Percentiles rank a stretch among this genome's conserved stretches.
phyloP scores from a whole-genome alignment of 1,284 basidiomycete genomes.

The Cryptococcus amylolentus region DNA sequence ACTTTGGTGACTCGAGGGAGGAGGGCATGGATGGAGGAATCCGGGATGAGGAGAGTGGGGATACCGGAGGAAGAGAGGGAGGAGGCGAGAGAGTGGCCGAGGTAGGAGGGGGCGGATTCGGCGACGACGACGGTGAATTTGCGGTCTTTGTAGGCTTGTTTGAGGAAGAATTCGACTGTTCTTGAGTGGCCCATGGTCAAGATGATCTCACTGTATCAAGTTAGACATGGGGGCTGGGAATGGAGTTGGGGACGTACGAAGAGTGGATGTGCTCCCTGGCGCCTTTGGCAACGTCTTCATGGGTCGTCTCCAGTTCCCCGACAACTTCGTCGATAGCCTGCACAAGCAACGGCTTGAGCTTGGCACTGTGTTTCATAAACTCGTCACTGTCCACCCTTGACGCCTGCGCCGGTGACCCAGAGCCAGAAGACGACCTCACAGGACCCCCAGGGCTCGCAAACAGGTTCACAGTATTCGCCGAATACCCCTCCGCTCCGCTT shows the following conservation, averaged over 20 bases:
- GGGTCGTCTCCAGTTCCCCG: constrained; percentile 92
- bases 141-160: constrained; percentile 80
- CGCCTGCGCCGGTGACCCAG: constrained; percentile 8
- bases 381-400: constrained; percentile 31
- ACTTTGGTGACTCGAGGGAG: constrained; percentile 98
- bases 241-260: constrained; percentile 61
- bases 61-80: constrained; percentile 74
- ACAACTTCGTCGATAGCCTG: constrained; percentile 90
- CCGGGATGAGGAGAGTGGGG: constrained; percentile 90
- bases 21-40: constrained; percentile 89
- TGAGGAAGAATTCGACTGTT: constrained; percentile 92
- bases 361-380: constrained; percentile 46
- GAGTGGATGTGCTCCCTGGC: constrained; percentile 96
- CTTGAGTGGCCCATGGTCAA: constrained; percentile 90
- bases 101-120: constrained; percentile 86
- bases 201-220: constrained; percentile 75
- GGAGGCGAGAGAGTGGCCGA: constrained; percentile 79
- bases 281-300: constrained; percentile 90
- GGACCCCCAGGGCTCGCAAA: constrained; percentile 27
- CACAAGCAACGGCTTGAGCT: constrained; percentile 59
- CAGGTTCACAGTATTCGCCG: constrained; percentile 26
- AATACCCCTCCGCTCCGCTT: constrained; percentile 25
- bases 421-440: constrained; percentile 8
- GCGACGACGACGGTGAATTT: constrained; percentile 96
- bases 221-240: neutral